Conservation (phyloP, 2,329 filamentous ascomycete genomes). For the Diatrype stigma region DNA sequence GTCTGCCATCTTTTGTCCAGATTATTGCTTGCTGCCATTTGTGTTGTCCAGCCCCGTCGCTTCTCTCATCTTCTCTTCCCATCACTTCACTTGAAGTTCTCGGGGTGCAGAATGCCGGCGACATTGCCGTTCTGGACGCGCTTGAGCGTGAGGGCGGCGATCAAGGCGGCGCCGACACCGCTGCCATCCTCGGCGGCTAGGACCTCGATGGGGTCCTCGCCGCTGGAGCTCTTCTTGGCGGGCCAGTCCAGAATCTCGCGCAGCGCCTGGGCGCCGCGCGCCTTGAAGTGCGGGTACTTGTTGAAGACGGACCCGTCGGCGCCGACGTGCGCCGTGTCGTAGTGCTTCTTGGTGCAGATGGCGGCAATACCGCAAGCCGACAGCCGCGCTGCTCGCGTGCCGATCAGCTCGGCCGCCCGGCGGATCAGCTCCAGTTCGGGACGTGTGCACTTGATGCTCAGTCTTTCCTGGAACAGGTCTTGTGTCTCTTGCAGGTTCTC, state of each 20-base stretch:
- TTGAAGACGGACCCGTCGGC: slow-evolving; percentile 98
- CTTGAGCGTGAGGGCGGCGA: slow-evolving; percentile 70
- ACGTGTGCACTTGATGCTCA: slow-evolving; percentile 65
- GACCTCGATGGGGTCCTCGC: slow-evolving; percentile 84
- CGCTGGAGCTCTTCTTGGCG: slow-evolving; percentile 61
- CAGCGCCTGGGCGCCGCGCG: slow-evolving; percentile 80
- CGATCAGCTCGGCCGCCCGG: slow-evolving; percentile 87
- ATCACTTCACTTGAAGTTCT: slow-evolving; percentile 49
- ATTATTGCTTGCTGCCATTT: not conserved
- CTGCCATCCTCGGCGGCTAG: slow-evolving; percentile 90
- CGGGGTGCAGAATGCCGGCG: slow-evolving; percentile 60
- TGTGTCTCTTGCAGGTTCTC: slow-evolving; percentile 90
- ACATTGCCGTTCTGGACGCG: slow-evolving; percentile 59
- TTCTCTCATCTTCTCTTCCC: too few relatives aligned
- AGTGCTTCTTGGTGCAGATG: slow-evolving; percentile 94
- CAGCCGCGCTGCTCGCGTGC: slow-evolving; percentile 86
- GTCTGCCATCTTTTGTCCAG: not conserved
- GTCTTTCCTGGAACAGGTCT: slow-evolving; percentile 74
- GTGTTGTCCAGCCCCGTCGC: too few relatives aligned
- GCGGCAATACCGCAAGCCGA: slow-evolving; percentile 93
- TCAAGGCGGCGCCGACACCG: slow-evolving; percentile 93
- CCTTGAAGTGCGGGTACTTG: slow-evolving; percentile 98
- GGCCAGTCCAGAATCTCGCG: slow-evolving; percentile 96
- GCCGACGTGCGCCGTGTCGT: slow-evolving; percentile 84
- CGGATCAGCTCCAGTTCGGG: slow-evolving; percentile 87